Evolutionary conservation across 2,329 filamentous ascomycete genomes (phyloP).

Genomic region (Stemphylium lycopersici): DNA sequence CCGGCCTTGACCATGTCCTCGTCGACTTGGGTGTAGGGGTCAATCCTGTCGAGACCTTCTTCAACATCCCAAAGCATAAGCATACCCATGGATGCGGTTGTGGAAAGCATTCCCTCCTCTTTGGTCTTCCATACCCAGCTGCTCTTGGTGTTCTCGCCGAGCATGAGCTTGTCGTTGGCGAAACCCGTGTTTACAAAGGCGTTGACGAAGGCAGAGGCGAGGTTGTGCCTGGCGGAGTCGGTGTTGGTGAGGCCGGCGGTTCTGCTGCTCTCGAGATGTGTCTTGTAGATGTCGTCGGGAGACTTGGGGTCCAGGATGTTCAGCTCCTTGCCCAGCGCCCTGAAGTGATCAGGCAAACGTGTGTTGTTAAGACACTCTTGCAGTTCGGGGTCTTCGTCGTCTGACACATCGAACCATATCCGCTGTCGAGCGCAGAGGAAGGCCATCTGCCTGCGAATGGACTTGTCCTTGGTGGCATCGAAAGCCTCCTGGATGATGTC

Average conservation of each 20-base stretch:
- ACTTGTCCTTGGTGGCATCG: conserved; percentile 76
- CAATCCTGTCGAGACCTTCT: conserved; percentile 87
- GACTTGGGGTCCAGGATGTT: conserved; percentile 97
- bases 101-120: conserved; percentile 96
- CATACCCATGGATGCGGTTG: conserved; percentile 90
- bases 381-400: conserved; percentile 75
- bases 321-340: conserved; percentile 89
- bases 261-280: conserved; percentile 92
- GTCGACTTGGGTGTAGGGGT: conserved; percentile 85
- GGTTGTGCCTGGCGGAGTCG: conserved; percentile 93
- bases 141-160: conserved; percentile 80
- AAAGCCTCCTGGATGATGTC: conserved; percentile 84
- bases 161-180: conserved; percentile 96
- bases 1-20: conserved; percentile 90
- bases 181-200: conserved; percentile 96
- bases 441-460: conserved; percentile 89
- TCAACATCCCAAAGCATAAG: conserved; percentile 94
- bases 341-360: conserved; percentile 89
- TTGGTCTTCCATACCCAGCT: conserved; percentile 99
- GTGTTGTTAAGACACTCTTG: conserved; percentile 86
- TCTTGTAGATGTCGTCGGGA: conserved; percentile 99
- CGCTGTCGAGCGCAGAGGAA: conserved; percentile 92
- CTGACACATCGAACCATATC: conserved; percentile 77
- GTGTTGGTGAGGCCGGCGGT: conserved; percentile 92
- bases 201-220: conserved; percentile 95